Conservation (phyloP, 2,329 filamentous ascomycete genomes). For the Elsinoe australis region DNA sequence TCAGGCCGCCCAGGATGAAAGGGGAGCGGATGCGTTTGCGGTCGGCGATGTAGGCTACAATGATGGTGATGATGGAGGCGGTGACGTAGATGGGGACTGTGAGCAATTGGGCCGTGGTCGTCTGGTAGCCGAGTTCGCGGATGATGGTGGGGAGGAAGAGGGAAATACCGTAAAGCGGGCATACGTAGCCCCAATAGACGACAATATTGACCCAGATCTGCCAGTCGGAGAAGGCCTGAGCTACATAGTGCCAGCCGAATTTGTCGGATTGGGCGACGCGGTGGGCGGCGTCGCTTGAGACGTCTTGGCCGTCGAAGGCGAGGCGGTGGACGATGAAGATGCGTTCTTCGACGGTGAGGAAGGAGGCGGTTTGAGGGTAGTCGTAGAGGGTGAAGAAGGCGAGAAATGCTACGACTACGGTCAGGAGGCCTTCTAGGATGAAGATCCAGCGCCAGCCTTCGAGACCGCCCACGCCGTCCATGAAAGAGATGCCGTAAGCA, state of each 20-base stretch:
- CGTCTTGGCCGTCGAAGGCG: conserved; percentile 21
- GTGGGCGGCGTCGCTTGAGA: neutral
- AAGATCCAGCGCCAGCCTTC: conserved; percentile 28
- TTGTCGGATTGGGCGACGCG: conserved; percentile 22
- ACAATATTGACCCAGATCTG: conserved; percentile 47
- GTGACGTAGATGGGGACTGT: conserved; percentile 40
- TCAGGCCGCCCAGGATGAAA: conserved; percentile 23
- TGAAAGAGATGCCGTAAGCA: conserved; percentile 36
- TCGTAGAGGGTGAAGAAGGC: conserved; percentile 48
- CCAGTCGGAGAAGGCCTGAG: conserved; percentile 42
- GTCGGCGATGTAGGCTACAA: conserved; percentile 25
- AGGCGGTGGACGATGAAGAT: conserved; percentile 23
- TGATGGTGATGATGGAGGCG: conserved; percentile 22
- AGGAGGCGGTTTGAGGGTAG: conserved; percentile 50
- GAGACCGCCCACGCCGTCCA: conserved; percentile 34
- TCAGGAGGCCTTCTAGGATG: conserved; percentile 23
- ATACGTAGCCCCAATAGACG: conserved; percentile 56
- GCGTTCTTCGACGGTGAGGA: conserved; percentile 19
- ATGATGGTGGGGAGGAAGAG: conserved; percentile 36
- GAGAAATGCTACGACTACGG: conserved; percentile 37
- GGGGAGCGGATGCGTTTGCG: conserved; percentile 24
- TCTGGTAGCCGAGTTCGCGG: conserved; percentile 37
- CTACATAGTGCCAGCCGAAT: conserved; percentile 35
- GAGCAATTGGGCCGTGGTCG: conserved; percentile 37
- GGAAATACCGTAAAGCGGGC: conserved; percentile 39